These are phyloP conservation scores for Cryomyces minteri DNA, from an alignment of 495 filamentous ascomycete genomes.

Conservation along the genomic window DNA sequence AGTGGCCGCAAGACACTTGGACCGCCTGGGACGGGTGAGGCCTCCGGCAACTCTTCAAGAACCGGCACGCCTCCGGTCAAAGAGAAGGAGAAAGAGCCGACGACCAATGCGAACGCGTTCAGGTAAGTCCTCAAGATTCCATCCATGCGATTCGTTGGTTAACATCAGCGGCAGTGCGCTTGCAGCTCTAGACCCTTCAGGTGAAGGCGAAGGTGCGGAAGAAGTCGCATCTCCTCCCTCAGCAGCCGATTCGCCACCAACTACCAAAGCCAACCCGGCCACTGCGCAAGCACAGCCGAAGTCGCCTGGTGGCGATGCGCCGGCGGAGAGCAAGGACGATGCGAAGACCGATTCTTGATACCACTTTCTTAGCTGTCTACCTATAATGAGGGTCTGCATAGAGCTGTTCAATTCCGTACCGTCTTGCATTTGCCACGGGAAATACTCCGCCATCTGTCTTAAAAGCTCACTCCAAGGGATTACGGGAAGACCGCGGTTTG, in stretches of 20 bases:
- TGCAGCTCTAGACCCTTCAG: constrained; percentile 31
- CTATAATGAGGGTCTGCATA: no score
- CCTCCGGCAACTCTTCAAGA: constrained; percentile 67
- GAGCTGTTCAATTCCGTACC: no score
- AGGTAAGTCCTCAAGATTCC: constrained; percentile 35
- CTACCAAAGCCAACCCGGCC: constrained; percentile 33
- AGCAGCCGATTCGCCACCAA: constrained; percentile 35
- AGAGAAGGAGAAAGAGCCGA: constrained; percentile 30
- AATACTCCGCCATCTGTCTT: no score
- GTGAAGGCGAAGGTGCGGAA: constrained; percentile 18
- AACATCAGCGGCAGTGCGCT: constrained; percentile 31
- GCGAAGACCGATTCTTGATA: constrained; percentile 10
- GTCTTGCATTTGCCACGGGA: no score
- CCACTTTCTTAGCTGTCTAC: not conserved
- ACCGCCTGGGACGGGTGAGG: constrained; percentile 42
- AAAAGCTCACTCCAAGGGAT: no score
- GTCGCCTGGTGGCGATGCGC: constrained; percentile 20
- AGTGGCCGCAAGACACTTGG: constrained; percentile 63
- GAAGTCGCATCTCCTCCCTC: constrained; percentile 42
- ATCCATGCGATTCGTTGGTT: constrained; percentile 5
- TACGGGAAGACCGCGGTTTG: no score
- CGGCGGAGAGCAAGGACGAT: constrained; percentile 1
- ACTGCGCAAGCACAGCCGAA: constrained; percentile 28
- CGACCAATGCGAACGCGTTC: constrained; percentile 68
- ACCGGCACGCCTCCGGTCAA: constrained; percentile 69